Conservation (phyloP, 129 eudicot species). For the Smallanthus sonchifolius region DNA sequence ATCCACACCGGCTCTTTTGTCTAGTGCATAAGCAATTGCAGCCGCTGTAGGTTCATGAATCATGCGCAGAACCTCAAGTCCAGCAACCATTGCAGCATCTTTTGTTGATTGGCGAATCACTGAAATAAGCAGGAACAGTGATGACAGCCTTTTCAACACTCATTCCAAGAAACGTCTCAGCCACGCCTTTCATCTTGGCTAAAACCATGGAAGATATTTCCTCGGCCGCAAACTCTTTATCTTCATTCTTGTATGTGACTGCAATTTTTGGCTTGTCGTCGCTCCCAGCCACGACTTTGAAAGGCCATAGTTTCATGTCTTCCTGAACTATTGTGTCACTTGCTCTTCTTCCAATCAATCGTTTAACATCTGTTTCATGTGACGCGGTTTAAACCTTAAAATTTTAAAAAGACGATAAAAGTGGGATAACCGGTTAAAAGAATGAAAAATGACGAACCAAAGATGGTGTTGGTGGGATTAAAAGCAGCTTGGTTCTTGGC, state of each 20-base stretch:
- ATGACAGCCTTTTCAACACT: conserved; percentile 28
- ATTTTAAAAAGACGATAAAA: background rate
- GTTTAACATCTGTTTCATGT: conserved; percentile 3
- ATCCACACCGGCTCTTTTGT: conserved; percentile 10
- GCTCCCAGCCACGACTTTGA: background rate
- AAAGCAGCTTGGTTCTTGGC: background rate
- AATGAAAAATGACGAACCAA: background rate
- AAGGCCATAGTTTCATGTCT: conserved; percentile 6
- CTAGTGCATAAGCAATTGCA: conserved; percentile 28
- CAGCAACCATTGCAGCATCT: conserved; percentile 29
- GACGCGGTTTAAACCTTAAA: background rate
- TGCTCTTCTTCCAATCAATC: conserved; percentile 1
- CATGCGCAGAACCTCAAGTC: conserved; percentile 21
- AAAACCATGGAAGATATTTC: conserved; percentile 16
- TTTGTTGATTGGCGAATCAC: conserved; percentile 30
- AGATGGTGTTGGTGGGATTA: conserved; percentile 10
- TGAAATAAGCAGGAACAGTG: conserved; percentile 35
- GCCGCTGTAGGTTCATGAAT: conserved; percentile 28
- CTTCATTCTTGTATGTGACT: background rate
- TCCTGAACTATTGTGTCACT: background rate
- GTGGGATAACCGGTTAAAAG: background rate
- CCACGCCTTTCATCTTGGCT: conserved; percentile 26
- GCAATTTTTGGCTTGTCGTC: background rate
- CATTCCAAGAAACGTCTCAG: conserved; percentile 22
- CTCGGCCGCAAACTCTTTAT: conserved; percentile 17